Conservation (phyloP, 441 rosid genomes). For the California macrophylla region DNA sequence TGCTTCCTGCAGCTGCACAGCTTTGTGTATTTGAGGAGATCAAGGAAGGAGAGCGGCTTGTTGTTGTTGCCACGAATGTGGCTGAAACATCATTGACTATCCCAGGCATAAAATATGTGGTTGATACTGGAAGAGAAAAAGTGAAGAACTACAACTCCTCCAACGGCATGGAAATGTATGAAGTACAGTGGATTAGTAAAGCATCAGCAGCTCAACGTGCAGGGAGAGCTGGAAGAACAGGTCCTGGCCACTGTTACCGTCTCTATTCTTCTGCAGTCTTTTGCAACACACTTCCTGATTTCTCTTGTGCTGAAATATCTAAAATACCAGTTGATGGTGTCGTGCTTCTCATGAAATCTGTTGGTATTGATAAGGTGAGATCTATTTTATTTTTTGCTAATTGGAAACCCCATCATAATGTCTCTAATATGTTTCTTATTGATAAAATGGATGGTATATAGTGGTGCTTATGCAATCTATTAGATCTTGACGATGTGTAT, state of each 20-base stretch:
- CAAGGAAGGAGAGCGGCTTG: constrained; percentile 74
- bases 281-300: constrained; percentile 54
- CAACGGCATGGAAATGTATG: constrained; percentile 72
- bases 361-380: constrained; percentile 62
- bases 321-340: constrained; percentile 77
- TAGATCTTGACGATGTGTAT: too few species aligned
- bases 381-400: constrained; percentile 5
- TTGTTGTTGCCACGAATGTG: constrained; percentile 84
- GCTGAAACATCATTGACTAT: constrained; percentile 94
- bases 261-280: constrained; percentile 78
- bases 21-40: constrained; percentile 69
- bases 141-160: constrained; percentile 59
- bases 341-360: constrained; percentile 80
- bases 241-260: constrained; percentile 89
- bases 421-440: not conserved
- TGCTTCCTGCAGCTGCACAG: constrained; percentile 84
- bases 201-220: constrained; percentile 92
- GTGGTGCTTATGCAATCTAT: not conserved
- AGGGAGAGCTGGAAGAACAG: constrained; percentile 96
- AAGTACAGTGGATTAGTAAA: constrained; percentile 79
- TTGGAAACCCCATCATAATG: not conserved
- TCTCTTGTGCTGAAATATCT: constrained; percentile 67
- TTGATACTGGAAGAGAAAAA: constrained; percentile 87
- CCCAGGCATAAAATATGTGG: constrained; percentile 87
- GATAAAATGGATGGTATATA: constrained; percentile 5